Evolutionary conservation across 768 basidiomycete genomes (phyloP), one percentile per base, ranked within the genome.

Genomic region (Leccinum obscurum): DNA sequence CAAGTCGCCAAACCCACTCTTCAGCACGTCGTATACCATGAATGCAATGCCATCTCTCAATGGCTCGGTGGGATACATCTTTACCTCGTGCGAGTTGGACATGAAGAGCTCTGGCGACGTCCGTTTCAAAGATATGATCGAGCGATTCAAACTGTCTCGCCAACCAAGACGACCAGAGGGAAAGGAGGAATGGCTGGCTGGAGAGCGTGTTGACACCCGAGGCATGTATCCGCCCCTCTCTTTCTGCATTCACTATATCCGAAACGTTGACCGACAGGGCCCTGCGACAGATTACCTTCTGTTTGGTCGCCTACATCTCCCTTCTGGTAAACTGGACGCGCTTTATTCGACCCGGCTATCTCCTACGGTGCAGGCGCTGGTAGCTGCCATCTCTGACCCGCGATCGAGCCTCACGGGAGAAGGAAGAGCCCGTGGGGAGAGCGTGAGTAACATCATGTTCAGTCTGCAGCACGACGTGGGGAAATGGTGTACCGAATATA

Each of bases 31-130:
- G 1, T 95, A 95, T 74, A 87, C 92, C 6, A 90, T 97, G 82
- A 94, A 92, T 59, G 93, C 94, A 10, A 84, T 98, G 78, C 94
- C 95, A 1, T 92, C 93, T 8, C 80, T 98, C 64, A 92, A 93
- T 64, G 96, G 96, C 26, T 93, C 93, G 2, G 81, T 98, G 44
- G 92, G 92, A 51, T 98, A 97, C 70, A 91, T 97, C 59, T 96
- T 95, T 72, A 92, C 90, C 1, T 93, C 93, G 9, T 93, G 91
- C 68, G 84, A 90, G 61, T 77, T 97, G 54, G 81, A 89, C 65
- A 80, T 92, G 59, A 84, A 85, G 66, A 81, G 78, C 37, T 92
- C 89, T 14, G 82, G 84, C 4, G 82, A 84, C 63, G 88, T 92
- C 48, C 83, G 83, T 15, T 89, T 98, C 78, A 93, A 93, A 72